Evolutionary conservation across 139 green algal genomes (phyloP).

Genomic region (Astrephomene gubernaculifera): DNA sequence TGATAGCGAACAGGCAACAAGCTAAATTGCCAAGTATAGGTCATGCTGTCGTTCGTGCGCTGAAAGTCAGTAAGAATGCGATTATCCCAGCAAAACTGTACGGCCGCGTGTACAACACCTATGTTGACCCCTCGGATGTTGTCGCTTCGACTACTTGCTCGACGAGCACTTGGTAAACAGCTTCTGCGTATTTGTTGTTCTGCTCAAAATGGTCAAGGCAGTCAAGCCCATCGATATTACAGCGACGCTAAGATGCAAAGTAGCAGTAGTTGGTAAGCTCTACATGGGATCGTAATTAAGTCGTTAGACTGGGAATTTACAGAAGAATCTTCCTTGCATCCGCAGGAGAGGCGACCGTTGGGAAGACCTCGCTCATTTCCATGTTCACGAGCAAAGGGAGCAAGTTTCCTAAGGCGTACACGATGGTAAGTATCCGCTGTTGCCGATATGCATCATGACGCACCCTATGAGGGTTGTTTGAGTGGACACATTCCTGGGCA

Average conservation of each 20-base stretch:
- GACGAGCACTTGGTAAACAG: no score
- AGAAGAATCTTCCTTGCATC: background rate
- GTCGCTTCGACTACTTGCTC: no score
- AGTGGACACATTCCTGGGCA: background rate
- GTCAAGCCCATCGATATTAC: slow-evolving; percentile 55
- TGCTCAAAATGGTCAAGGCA: slow-evolving; percentile 14
- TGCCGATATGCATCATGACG: no score
- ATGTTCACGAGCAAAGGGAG: slow-evolving; percentile 61
- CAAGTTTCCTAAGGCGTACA: slow-evolving; percentile 57
- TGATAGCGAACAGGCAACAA: no score
- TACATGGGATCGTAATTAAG: background rate
- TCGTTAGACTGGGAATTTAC: background rate
- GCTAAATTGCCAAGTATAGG: no score
- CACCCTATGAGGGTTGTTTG: background rate
- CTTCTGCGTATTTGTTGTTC: background rate
- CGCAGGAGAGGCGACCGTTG: slow-evolving; percentile 53
- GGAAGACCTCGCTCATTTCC: slow-evolving; percentile 55
- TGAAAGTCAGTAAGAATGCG: no score
- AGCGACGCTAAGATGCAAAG: slow-evolving; percentile 56
- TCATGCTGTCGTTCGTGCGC: no score
- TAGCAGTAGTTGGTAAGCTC: slow-evolving; percentile 58
- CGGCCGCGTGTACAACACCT: no score
- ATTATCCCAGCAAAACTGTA: no score
- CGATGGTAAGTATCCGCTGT: slow-evolving; percentile 46
- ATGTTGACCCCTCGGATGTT: no score